phyloP scores from a whole-genome alignment of 805 yeast species.

The Schwanniomyces vanrijiae region DNA sequence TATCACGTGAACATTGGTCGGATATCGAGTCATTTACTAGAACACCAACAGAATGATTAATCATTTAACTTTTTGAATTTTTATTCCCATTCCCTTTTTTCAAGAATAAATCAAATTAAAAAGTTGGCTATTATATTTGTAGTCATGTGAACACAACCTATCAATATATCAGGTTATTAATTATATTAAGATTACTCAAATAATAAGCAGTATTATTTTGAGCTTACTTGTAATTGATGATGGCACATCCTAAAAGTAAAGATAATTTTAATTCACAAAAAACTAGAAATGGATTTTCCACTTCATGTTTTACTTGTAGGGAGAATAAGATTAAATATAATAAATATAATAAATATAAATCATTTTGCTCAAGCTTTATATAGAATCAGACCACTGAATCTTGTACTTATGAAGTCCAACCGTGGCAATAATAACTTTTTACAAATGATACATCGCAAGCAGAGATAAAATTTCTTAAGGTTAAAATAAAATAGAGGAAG shows the following conservation, averaged over 20 bases:
- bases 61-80: too few relatives aligned
- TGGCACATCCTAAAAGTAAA: not conserved
- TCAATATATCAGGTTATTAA: too few relatives aligned
- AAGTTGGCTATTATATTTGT: too few relatives aligned
- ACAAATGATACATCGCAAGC: constrained; percentile 9
- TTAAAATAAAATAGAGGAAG: constrained; percentile 3
- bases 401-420: constrained; percentile 44
- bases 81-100: too few relatives aligned
- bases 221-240: not conserved
- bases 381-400: constrained; percentile 32
- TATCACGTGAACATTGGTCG: too few relatives aligned
- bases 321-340: constrained; percentile 43
- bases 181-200: too few relatives aligned
- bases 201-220: too few relatives aligned
- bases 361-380: constrained; percentile 36
- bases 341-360: constrained; percentile 29
- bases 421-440: constrained; percentile 19
- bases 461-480: constrained; percentile 3
- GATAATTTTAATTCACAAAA: not conserved
- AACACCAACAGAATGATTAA: too few relatives aligned
- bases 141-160: too few relatives aligned
- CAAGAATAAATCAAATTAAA: too few relatives aligned
- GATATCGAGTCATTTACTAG: too few relatives aligned
- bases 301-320: constrained; percentile 42
- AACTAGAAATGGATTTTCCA: constrained; percentile 47